A percentile compares a stretch with the other conserved stretches of the same genome.
Evolutionary conservation across 2,329 filamentous ascomycete species (phyloP).

Genomic region (Fusarium humuli): DNA sequence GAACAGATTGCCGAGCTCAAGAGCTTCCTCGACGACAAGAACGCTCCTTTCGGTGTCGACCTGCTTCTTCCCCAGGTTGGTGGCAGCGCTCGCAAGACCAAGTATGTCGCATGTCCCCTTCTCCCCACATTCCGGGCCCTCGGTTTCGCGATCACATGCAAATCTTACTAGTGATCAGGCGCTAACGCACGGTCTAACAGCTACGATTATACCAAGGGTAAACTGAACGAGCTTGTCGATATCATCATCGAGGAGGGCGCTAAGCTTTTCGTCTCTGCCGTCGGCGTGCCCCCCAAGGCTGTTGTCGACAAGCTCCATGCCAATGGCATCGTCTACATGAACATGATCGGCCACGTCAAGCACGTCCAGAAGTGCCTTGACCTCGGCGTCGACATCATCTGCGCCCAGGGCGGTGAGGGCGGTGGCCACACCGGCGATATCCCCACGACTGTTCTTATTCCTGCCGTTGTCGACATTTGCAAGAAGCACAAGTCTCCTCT

Average conservation of each 20-base stretch:
- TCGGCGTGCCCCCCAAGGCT: slow-evolving; percentile 89
- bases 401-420: slow-evolving; percentile 97
- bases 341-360: slow-evolving; percentile 99
- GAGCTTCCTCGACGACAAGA: slow-evolving; percentile 87
- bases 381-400: slow-evolving; percentile 94
- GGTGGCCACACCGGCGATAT: slow-evolving; percentile 97
- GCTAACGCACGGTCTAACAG: slow-evolving; percentile 59
- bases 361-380: slow-evolving; percentile 97
- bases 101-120: slow-evolving; percentile 59
- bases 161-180: not conserved
- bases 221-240: slow-evolving; percentile 88
- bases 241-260: slow-evolving; percentile 93
- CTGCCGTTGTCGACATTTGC: slow-evolving; percentile 85
- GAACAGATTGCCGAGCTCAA: slow-evolving; percentile 97
- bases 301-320: slow-evolving; percentile 93
- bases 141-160: slow-evolving; percentile 39
- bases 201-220: slow-evolving; percentile 99
- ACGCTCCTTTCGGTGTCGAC: slow-evolving; percentile 94
- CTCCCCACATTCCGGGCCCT: not conserved
- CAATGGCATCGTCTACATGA: slow-evolving; percentile 94
- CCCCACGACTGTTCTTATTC: slow-evolving; percentile 91
- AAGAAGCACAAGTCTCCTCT: slow-evolving; percentile 86
- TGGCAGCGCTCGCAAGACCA: slow-evolving; percentile 93
- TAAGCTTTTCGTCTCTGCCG: slow-evolving; percentile 94
- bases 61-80: slow-evolving; percentile 94